These are phyloP conservation scores for Fonsecaea erecta DNA, from an alignment of 2,329 filamentous ascomycete genomes.

Conservation along the genomic window DNA sequence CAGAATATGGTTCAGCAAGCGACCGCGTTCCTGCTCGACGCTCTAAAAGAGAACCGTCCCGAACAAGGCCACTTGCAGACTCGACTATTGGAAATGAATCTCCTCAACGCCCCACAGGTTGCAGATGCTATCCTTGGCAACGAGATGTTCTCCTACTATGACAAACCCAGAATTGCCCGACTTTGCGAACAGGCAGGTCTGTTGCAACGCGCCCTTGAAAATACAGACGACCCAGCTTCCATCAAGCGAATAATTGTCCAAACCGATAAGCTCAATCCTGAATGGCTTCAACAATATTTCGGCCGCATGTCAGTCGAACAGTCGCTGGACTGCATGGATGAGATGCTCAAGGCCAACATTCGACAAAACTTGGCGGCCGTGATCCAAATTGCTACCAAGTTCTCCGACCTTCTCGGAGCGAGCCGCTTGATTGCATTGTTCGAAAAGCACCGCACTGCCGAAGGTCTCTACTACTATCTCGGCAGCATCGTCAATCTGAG, in stretches of 20 bases:
- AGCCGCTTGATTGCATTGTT: constrained; percentile 87
- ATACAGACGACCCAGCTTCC: constrained; percentile 85
- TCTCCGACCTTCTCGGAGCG: constrained; percentile 91
- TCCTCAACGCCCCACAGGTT: constrained; percentile 94
- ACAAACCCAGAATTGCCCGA: constrained; percentile 83
- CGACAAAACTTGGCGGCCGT: constrained; percentile 95
- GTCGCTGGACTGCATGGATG: constrained; percentile 89
- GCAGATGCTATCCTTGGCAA: constrained; percentile 97
- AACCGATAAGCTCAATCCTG: constrained; percentile 82
- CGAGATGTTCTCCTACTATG: constrained; percentile 97
- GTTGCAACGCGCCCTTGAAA: constrained; percentile 83
- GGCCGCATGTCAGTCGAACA: constrained; percentile 94
- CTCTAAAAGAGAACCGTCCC: constrained; percentile 89
- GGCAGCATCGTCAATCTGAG: constrained; percentile 97
- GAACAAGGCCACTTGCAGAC: constrained; percentile 95
- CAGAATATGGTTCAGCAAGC: constrained; percentile 98
- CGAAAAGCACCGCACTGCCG: constrained; percentile 95
- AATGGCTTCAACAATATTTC: constrained; percentile 92
- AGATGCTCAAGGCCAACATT: constrained; percentile 96
- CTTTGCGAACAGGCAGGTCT: constrained; percentile 94
- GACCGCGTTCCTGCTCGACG: constrained; percentile 96
- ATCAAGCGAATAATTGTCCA: constrained; percentile 89
- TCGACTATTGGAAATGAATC: constrained; percentile 94
- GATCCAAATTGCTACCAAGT: constrained; percentile 95
- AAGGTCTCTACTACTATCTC: constrained; percentile 97